Evolutionary conservation across 73 alveolate species (phyloP).

Genomic region (Breviolum minutum): DNA sequence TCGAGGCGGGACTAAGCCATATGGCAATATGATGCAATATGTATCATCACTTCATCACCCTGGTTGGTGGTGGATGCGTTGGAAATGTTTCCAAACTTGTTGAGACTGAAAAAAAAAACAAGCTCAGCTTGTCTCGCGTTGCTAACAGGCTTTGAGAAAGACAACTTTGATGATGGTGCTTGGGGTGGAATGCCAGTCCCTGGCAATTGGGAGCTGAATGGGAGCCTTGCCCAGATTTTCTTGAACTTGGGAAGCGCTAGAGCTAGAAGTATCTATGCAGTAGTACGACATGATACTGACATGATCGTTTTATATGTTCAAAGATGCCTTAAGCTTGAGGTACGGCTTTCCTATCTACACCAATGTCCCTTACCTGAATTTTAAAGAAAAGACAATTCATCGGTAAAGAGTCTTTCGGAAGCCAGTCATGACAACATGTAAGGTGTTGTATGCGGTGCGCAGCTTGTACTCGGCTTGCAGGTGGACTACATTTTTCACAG

Average conservation of each 20-base stretch:
- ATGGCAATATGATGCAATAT: not conserved
- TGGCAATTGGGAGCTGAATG: slow-evolving; percentile 90
- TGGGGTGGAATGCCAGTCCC: slow-evolving; percentile 89
- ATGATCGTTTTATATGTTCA: not conserved
- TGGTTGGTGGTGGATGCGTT: not conserved
- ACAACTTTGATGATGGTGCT: slow-evolving; percentile 35
- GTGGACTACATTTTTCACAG: slow-evolving; percentile 56
- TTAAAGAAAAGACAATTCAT: not conserved
- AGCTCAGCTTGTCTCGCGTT: not conserved
- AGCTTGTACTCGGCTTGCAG: not conserved
- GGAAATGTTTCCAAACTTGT: not conserved
- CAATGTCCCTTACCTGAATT: slow-evolving; percentile 8
- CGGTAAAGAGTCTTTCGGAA: too few relatives aligned
- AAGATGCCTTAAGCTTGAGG: not conserved
- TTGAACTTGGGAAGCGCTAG: not conserved
- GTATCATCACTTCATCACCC: too few relatives aligned
- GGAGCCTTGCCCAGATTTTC: not conserved
- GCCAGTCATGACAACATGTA: too few relatives aligned
- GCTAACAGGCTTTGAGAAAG: slow-evolving; percentile 22
- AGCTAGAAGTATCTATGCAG: too few relatives aligned
- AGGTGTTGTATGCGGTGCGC: too few relatives aligned
- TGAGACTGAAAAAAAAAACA: not conserved
- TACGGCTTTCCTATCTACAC: slow-evolving; percentile 85
- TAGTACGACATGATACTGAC: not conserved
- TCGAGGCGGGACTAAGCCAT: not conserved